Percentiles rank a stretch among this genome's conserved stretches.
Conservation (phyloP, 129 eudicot species). For the carrot (Daucus carota) region DNA sequence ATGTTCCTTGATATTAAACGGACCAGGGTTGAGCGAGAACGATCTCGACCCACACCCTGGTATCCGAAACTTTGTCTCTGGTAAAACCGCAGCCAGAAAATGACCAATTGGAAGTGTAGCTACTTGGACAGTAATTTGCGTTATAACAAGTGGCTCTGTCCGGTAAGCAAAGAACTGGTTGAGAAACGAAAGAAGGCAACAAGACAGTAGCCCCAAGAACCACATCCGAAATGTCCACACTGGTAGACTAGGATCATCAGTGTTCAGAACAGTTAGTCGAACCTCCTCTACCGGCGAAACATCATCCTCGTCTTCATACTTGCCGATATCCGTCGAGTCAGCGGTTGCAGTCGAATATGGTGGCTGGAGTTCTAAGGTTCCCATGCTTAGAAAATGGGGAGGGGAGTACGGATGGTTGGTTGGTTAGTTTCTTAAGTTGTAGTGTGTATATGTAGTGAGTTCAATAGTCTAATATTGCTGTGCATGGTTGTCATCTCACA, state of each 20-base stretch:
- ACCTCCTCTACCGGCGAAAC: slow-evolving; percentile 83
- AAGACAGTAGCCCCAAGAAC: slow-evolving; percentile 74
- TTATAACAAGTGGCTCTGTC: slow-evolving; percentile 64
- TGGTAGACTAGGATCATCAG: slow-evolving; percentile 79
- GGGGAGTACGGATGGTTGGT: neutral
- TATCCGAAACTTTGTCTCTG: slow-evolving; percentile 44
- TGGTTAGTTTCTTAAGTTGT: neutral
- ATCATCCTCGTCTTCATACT: slow-evolving; percentile 31
- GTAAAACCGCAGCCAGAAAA: slow-evolving; percentile 61
- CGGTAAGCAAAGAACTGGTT: slow-evolving; percentile 90
- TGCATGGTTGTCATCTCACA: neutral
- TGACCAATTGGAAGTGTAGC: slow-evolving; percentile 82
- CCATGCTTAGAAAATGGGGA: slow-evolving; percentile 17
- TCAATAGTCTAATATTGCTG: neutral
- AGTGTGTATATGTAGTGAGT: neutral
- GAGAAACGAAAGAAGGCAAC: slow-evolving; percentile 66
- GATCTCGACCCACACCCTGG: slow-evolving; percentile 48
- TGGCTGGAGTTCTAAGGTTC: slow-evolving; percentile 29
- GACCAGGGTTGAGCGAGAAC: slow-evolving; percentile 75
- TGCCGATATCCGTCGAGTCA: neutral
- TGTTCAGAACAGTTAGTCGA: slow-evolving; percentile 65
- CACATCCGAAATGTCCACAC: slow-evolving; percentile 98
- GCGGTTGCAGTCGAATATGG: slow-evolving; percentile 14
- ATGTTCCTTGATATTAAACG: slow-evolving; percentile 92
- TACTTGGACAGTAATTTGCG: slow-evolving; percentile 78